Percentiles rank a stretch among this genome's conserved stretches.
phyloP scores from a whole-genome alignment of 2,329 filamentous ascomycete genomes.

The Colletotrichum echinochloae region DNA sequence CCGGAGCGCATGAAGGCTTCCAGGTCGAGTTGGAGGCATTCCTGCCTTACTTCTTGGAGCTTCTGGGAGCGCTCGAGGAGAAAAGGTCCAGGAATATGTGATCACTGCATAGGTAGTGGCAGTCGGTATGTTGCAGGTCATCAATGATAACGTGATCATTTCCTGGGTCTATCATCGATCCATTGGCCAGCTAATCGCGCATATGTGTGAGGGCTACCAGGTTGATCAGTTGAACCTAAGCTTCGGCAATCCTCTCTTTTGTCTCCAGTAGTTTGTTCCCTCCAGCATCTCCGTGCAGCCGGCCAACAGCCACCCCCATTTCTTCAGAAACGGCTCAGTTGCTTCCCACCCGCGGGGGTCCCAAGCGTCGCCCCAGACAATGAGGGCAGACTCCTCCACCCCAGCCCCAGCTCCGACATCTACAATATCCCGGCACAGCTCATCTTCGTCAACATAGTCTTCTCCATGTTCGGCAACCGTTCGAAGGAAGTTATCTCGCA shows the following conservation, averaged over 20 bases:
- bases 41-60: slow-evolving; percentile 44
- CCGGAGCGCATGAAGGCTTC: slow-evolving; percentile 49
- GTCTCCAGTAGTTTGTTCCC: slow-evolving; percentile 53
- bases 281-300: slow-evolving; percentile 53
- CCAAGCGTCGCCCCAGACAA: slow-evolving; percentile 60
- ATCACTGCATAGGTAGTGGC: background rate
- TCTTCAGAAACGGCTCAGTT: slow-evolving; percentile 56
- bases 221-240: slow-evolving; percentile 25
- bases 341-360: slow-evolving; percentile 61
- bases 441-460: slow-evolving; percentile 36
- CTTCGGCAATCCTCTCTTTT: slow-evolving; percentile 24
- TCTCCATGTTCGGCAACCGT: slow-evolving; percentile 25
- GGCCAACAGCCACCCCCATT: slow-evolving; percentile 56
- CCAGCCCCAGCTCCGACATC: slow-evolving; percentile 33
- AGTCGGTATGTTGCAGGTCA: background rate
- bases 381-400: slow-evolving; percentile 36
- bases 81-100: slow-evolving; percentile 1
- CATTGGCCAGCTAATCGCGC: background rate
- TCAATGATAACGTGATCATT: background rate
- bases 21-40: slow-evolving; percentile 48
- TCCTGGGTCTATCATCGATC: background rate
- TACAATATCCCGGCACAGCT: slow-evolving; percentile 38
- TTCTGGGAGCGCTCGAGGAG: slow-evolving; percentile 44
- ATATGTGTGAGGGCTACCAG: background rate
- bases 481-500: slow-evolving; percentile 48